phyloP scores from a whole-genome alignment of 257 asterid genomes.

The Solanum acaule region DNA sequence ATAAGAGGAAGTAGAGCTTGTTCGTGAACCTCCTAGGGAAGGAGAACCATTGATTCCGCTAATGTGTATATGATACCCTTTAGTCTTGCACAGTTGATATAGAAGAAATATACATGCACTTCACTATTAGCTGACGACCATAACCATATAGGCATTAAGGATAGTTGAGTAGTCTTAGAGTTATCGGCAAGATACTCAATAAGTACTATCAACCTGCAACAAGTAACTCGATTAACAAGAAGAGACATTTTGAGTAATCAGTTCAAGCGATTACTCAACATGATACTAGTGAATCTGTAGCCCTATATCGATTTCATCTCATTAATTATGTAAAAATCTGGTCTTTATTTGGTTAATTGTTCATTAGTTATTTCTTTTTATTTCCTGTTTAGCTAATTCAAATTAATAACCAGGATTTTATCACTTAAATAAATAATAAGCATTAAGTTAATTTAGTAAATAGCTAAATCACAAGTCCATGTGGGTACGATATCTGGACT shows the following conservation, averaged over 20 bases:
- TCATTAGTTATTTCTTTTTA: not conserved
- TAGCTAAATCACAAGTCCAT: not conserved
- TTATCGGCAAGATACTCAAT: not conserved
- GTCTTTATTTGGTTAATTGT: not conserved
- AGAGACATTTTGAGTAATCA: not conserved
- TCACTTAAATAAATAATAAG: not conserved
- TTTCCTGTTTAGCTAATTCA: not conserved
- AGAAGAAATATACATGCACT: not conserved
- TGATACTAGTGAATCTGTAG: not conserved
- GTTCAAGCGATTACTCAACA: not conserved
- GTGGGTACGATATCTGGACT: not conserved
- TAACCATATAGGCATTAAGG: not conserved
- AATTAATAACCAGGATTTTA: not conserved
- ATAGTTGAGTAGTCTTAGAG: not conserved
- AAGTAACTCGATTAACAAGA: not conserved
- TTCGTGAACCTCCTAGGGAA: not conserved
- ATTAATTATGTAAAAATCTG: not conserved
- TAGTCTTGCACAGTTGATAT: not conserved
- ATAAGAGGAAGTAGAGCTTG: not conserved
- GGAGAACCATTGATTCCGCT: not conserved
- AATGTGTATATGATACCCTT: not conserved
- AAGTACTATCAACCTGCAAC: not conserved
- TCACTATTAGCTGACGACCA: not conserved
- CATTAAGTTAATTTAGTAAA: not conserved
- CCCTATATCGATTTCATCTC: not conserved